Evolutionary conservation across 2,329 filamentous ascomycete genomes (phyloP).

Genomic region (Verticillium isaacii): DNA sequence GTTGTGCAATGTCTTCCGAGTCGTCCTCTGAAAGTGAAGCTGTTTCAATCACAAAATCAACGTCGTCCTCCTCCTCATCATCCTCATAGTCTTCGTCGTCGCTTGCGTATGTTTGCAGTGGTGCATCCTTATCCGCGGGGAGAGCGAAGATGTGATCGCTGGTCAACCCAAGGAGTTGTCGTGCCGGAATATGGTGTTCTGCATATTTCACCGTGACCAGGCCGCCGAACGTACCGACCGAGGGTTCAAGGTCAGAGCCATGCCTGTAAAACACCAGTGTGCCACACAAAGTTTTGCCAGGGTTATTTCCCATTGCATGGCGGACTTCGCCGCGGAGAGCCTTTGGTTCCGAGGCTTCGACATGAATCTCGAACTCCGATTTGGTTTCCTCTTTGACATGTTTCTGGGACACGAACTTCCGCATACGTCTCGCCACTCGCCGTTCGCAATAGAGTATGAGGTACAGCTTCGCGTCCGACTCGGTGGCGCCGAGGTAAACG

Average conservation of each 20-base stretch:
- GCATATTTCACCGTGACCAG: neutral
- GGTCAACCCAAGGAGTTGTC: neutral
- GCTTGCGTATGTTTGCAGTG: neutral
- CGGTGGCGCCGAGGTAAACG: neutral
- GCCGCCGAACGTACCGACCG: neutral
- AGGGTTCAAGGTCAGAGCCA: neutral
- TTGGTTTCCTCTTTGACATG: slow-evolving; percentile 1
- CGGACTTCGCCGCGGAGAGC: neutral
- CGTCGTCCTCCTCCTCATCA: neutral
- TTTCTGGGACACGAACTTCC: slow-evolving; percentile 3
- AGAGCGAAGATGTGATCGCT: neutral
- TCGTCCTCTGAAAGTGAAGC: neutral
- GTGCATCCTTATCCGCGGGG: neutral
- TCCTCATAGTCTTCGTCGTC: neutral
- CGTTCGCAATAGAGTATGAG: slow-evolving; percentile 4
- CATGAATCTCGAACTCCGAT: neutral
- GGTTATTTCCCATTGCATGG: neutral
- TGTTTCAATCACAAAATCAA: neutral
- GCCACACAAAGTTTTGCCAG: neutral
- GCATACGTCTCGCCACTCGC: neutral
- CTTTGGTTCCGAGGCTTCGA: neutral
- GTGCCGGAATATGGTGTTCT: no score
- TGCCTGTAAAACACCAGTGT: neutral
- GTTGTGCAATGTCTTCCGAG: neutral
- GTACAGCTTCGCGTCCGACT: slow-evolving; percentile 2